These are phyloP conservation scores for Ophiocordyceps robertsii DNA, from an alignment of 2,329 filamentous ascomycete species.

Conservation along the genomic window DNA sequence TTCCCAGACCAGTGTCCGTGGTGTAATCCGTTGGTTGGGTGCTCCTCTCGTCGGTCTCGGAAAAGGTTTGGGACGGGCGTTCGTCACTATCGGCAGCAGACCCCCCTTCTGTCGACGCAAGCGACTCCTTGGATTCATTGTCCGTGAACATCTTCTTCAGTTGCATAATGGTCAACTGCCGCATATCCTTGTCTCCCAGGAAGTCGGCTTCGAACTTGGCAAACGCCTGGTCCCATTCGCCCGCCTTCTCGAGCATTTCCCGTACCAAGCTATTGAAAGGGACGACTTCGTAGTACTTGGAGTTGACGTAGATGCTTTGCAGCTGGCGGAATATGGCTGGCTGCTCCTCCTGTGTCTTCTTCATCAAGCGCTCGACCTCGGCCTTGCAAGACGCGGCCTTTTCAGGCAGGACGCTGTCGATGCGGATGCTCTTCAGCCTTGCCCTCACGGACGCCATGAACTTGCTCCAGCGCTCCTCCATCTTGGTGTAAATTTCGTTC, in stretches of 20 bases:
- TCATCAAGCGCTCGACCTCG: slow-evolving; percentile 66
- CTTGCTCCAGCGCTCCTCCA: slow-evolving; percentile 67
- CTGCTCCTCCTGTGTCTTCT: slow-evolving; percentile 76
- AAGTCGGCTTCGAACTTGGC: slow-evolving; percentile 85
- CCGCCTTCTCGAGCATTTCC: slow-evolving; percentile 82
- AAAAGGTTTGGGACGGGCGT: slow-evolving; percentile 28
- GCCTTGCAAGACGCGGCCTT: slow-evolving; percentile 70
- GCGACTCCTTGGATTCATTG: slow-evolving; percentile 66
- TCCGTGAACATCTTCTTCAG: slow-evolving; percentile 92
- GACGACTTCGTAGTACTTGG: slow-evolving; percentile 93
- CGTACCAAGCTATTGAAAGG: slow-evolving; percentile 82
- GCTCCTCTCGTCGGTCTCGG: slow-evolving; percentile 32
- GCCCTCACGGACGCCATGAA: slow-evolving; percentile 83
- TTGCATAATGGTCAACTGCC: slow-evolving; percentile 80
- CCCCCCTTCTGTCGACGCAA: slow-evolving; percentile 54
- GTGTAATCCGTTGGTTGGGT: slow-evolving; percentile 27
- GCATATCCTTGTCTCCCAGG: slow-evolving; percentile 92
- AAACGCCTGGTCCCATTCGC: slow-evolving; percentile 87
- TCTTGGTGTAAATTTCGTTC: slow-evolving; percentile 76
- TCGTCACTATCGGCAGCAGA: slow-evolving; percentile 40
- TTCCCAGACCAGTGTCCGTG: slow-evolving; percentile 19
- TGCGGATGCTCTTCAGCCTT: slow-evolving; percentile 75
- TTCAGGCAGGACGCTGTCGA: slow-evolving; percentile 80
- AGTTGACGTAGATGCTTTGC: slow-evolving; percentile 82
- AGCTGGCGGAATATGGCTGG: slow-evolving; percentile 59